phyloP scores from a whole-genome alignment of 352 stramenopile species.

The Phytophthora chlamydospora region DNA sequence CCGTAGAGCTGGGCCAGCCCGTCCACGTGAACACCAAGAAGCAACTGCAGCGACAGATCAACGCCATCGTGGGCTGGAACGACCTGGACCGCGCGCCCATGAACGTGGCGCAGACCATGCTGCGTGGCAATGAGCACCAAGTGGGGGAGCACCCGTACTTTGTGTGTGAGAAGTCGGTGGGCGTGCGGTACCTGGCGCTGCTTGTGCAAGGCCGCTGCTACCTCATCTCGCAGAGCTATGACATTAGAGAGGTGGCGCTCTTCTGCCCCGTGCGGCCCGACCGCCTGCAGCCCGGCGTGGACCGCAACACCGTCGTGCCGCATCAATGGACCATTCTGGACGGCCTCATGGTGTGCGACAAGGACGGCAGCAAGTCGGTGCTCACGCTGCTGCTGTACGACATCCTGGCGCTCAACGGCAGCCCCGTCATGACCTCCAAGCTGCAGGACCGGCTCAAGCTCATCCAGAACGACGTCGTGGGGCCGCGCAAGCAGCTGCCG shows the following conservation, averaged over 20 bases:
- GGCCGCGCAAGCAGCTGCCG: slow-evolving; percentile 75
- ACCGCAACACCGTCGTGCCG: slow-evolving; percentile 72
- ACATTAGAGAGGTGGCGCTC: slow-evolving; percentile 78
- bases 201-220: slow-evolving; percentile 85
- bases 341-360: slow-evolving; percentile 81
- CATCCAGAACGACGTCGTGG: slow-evolving; percentile 91
- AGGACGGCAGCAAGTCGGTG: slow-evolving; percentile 71
- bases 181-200: slow-evolving; percentile 78
- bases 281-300: slow-evolving; percentile 71
- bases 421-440: slow-evolving; percentile 83
- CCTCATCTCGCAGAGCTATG: slow-evolving; percentile 84
- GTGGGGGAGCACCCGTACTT: slow-evolving; percentile 86
- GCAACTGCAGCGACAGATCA: slow-evolving; percentile 84
- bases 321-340: slow-evolving; percentile 91
- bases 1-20: slow-evolving; percentile 66
- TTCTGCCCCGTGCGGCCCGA: slow-evolving; percentile 84
- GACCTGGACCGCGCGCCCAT: slow-evolving; percentile 79
- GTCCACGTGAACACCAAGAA: slow-evolving; percentile 79
- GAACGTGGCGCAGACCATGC: slow-evolving; percentile 71
- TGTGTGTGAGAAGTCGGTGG: slow-evolving; percentile 82
- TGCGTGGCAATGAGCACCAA: slow-evolving; percentile 75
- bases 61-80: slow-evolving; percentile 81
- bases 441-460: slow-evolving; percentile 87
- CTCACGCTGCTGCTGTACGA: slow-evolving; percentile 87
- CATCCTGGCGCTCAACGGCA: slow-evolving; percentile 86